These are phyloP conservation scores for Zarea fungicola DNA, from an alignment of 2,329 filamentous ascomycete genomes.

Conservation along the genomic window DNA sequence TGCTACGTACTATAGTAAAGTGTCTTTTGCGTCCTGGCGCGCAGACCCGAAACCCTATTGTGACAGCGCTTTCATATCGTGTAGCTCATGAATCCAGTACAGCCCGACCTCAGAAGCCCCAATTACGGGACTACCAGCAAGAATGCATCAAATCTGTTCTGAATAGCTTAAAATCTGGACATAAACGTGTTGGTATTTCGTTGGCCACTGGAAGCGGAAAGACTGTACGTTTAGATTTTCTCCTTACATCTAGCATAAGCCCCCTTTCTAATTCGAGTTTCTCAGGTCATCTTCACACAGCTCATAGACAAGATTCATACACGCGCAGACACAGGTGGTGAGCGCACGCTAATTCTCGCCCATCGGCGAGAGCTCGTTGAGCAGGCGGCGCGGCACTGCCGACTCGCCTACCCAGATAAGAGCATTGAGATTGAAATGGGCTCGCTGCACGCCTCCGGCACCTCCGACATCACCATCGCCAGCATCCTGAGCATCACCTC, in stretches of 20 bases:
- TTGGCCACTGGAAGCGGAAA: conserved; percentile 86
- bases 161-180: conserved; percentile 60
- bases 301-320: conserved; percentile 72
- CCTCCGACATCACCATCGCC: conserved; percentile 88
- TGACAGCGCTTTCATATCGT: conserved; percentile 8
- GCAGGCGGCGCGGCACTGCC: conserved; percentile 84
- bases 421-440: conserved; percentile 91
- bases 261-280: neutral
- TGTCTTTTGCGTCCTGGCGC: conserved; percentile 21
- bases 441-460: conserved; percentile 65
- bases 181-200: conserved; percentile 77
- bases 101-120: conserved; percentile 34
- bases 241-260: conserved; percentile 12
- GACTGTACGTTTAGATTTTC: conserved; percentile 51
- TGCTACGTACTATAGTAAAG: conserved; percentile 28
- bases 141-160: conserved; percentile 85
- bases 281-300: conserved; percentile 88
- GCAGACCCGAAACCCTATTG: conserved; percentile 8
- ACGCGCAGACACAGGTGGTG: conserved; percentile 45
- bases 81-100: conserved; percentile 10
- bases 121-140: conserved; percentile 77
- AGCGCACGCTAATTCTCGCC: conserved; percentile 83
- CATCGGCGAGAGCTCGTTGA: conserved; percentile 92
- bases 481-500: conserved; percentile 83
- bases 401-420: conserved; percentile 71